phyloP scores from a whole-genome alignment of 176 grass and related monocot genomes.

The Poa annua region DNA sequence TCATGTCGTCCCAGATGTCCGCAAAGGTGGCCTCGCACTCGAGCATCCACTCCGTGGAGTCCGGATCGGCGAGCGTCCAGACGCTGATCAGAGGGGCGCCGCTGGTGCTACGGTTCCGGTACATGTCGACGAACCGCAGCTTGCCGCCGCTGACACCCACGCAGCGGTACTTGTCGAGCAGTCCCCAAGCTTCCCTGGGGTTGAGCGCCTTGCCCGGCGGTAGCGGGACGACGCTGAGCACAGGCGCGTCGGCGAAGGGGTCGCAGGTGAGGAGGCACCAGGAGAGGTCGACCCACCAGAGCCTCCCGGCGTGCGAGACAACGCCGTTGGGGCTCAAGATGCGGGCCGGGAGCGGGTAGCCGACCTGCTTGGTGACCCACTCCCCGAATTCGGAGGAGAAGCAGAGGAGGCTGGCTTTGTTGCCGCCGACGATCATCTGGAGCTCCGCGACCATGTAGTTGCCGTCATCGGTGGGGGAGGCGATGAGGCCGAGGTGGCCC shows the following conservation, averaged over 20 bases:
- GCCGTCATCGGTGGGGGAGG: not conserved
- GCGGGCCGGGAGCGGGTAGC: not conserved
- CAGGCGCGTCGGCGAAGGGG: slow-evolving; percentile 18
- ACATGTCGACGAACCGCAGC: slow-evolving; percentile 29
- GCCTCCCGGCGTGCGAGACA: slow-evolving; percentile 1
- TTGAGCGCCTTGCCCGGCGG: not conserved
- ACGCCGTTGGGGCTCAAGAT: not conserved
- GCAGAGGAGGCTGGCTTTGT: not conserved
- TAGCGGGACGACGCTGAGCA: not conserved
- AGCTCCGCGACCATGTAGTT: slow-evolving; percentile 17
- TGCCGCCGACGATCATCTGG: not conserved
- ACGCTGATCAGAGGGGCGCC: not conserved
- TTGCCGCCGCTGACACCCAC: slow-evolving; percentile 19
- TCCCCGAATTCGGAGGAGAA: slow-evolving; percentile 5
- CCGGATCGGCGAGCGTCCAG: slow-evolving; percentile 31
- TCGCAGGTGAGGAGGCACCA: slow-evolving; percentile 36
- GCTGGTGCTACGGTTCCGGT: not conserved
- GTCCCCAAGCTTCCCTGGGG: not conserved
- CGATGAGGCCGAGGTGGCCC: slow-evolving; percentile 2
- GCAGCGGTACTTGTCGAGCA: slow-evolving; percentile 37
- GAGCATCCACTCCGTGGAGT: slow-evolving; percentile 20
- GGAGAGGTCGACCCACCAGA: slow-evolving; percentile 36
- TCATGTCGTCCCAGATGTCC: not conserved
- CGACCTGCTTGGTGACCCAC: not conserved
- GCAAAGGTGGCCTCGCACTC: slow-evolving; percentile 4